These are phyloP conservation scores for Pichia pseudocactophila DNA, from an alignment of 805 yeast species.

Conservation along the genomic window DNA sequence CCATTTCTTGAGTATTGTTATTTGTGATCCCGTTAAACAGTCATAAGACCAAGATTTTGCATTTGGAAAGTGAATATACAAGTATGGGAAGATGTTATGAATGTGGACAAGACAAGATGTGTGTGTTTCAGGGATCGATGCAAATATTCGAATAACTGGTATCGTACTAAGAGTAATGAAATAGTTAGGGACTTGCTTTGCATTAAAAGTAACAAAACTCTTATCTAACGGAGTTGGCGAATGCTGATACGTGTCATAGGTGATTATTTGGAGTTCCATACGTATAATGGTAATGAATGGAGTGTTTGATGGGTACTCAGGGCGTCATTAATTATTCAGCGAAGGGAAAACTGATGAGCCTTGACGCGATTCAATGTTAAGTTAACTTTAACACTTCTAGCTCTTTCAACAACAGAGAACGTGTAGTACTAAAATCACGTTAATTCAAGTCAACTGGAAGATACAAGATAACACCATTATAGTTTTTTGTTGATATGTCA, in stretches of 20 bases:
- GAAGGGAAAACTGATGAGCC: too few species aligned
- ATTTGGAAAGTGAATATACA: constrained; percentile 57
- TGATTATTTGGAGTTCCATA: constrained; percentile 5
- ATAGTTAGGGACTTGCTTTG: constrained; percentile 9
- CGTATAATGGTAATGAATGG: background rate
- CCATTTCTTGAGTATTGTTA: constrained; percentile 10
- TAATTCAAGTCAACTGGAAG: too few species aligned
- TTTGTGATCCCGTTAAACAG: constrained; percentile 28
- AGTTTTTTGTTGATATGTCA: too few species aligned
- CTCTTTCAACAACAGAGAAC: too few species aligned
- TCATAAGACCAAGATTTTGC: constrained; percentile 16
- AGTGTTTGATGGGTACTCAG: background rate
- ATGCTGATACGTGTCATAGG: constrained; percentile 56
- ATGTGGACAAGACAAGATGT: constrained; percentile 52
- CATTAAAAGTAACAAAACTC: constrained; percentile 26
- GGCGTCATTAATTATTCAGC: too few species aligned
- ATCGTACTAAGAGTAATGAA: constrained; percentile 36
- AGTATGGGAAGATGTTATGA: constrained; percentile 79
- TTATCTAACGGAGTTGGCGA: constrained; percentile 48
- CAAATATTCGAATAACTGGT: constrained; percentile 74
- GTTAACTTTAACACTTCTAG: too few species aligned
- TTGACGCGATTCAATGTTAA: too few species aligned
- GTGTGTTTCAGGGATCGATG: constrained; percentile 53
- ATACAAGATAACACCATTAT: too few species aligned
- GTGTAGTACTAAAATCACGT: too few species aligned